Conservation (phyloP, 2,329 filamentous ascomycete species). For the Chrysoporthe deuterocubensis region DNA sequence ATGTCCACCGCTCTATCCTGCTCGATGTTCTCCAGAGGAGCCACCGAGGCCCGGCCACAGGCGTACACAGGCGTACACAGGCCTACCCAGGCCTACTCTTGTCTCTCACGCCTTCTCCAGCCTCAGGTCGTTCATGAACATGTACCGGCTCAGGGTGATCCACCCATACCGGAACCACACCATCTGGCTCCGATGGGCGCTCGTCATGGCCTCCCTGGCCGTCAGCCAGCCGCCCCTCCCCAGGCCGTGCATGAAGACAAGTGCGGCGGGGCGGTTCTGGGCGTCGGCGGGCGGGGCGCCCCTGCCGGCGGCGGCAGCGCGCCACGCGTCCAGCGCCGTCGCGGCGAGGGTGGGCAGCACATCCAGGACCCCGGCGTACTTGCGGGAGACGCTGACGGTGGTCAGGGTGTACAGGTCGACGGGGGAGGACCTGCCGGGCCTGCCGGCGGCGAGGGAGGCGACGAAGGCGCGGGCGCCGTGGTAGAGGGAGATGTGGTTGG, state of each 20-base stretch:
- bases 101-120: conserved; percentile 46
- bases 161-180: conserved; percentile 97
- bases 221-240: conserved; percentile 55
- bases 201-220: conserved; percentile 86
- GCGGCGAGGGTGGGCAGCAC: conserved; percentile 68
- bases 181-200: conserved; percentile 94
- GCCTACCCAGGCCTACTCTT: too few relatives aligned
- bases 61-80: background rate
- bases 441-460: conserved; percentile 64
- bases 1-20: background rate
- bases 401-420: conserved; percentile 86
- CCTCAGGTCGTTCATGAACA: conserved; percentile 89
- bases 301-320: conserved; percentile 35
- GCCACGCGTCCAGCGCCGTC: conserved; percentile 46
- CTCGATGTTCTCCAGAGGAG: background rate
- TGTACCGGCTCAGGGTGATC: conserved; percentile 90
- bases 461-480: conserved; percentile 79
- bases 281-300: conserved; percentile 19
- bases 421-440: conserved; percentile 69
- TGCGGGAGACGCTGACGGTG: conserved; percentile 72
- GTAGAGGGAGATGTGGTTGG: conserved; percentile 91
- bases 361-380: conserved; percentile 82
- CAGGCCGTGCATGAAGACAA: conserved; percentile 75
- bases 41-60: background rate
- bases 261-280: conserved; percentile 56